Conservation (phyloP, 1,284 basidiomycete species). For the Marasmius tenuissimus region DNA sequence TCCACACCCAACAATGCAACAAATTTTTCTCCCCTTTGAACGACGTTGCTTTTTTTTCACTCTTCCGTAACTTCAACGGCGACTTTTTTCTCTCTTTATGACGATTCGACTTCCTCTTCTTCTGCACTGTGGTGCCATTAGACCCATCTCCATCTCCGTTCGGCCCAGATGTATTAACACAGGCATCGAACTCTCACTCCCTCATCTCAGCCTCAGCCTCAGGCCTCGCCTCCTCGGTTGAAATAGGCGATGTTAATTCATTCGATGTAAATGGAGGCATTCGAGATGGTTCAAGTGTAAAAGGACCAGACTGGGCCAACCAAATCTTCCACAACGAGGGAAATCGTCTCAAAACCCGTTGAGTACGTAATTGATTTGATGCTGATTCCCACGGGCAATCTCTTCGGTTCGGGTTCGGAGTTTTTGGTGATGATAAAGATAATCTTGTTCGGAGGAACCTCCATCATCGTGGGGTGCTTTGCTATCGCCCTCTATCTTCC, state of each 20-base stretch:
- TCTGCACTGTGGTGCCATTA: neutral
- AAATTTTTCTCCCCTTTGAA: slow-evolving; percentile 8
- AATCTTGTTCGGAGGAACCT: too few species aligned
- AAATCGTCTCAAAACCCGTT: too few species aligned
- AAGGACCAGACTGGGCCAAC: neutral
- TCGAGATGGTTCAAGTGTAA: neutral
- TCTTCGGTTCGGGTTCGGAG: too few species aligned
- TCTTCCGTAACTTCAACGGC: neutral
- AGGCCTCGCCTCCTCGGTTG: neutral
- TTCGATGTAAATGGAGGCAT: too few species aligned
- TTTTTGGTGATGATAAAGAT: too few species aligned
- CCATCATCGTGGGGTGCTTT: too few species aligned
- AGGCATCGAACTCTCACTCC: neutral
- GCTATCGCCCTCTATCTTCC: too few species aligned
- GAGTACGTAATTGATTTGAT: too few species aligned
- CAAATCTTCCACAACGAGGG: neutral
- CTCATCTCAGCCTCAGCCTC: too few species aligned
- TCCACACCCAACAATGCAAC: slow-evolving; percentile 3
- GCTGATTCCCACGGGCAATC: too few species aligned
- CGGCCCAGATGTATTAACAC: too few species aligned
- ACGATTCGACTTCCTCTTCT: neutral
- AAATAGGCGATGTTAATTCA: neutral
- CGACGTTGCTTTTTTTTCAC: neutral
- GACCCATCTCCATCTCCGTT: neutral
- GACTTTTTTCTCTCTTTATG: neutral